Conservation (phyloP, 1,284 basidiomycete genomes). For the Boletus semigastroideus region DNA sequence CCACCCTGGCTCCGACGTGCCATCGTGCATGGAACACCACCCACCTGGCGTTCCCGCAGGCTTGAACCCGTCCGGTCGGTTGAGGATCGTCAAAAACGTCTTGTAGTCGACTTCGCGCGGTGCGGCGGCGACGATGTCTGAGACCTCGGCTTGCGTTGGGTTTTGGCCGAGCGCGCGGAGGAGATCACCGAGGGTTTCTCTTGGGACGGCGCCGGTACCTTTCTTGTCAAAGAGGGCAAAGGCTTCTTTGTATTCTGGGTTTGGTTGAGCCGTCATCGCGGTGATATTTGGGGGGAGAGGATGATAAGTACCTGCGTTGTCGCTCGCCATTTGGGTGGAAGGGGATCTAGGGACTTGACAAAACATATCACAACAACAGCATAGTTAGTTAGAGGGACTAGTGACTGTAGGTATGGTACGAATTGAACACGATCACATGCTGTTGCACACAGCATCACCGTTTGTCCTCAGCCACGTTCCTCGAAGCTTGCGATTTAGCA, state of each 20-base stretch:
- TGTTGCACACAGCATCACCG: too few relatives aligned
- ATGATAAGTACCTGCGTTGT: conserved; percentile 20
- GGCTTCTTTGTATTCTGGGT: conserved; percentile 89
- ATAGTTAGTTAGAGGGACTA: too few relatives aligned
- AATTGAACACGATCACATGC: too few relatives aligned
- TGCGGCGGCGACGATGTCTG: conserved; percentile 72
- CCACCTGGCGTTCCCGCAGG: conserved; percentile 28
- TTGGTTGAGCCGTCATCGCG: not conserved
- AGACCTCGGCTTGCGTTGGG: conserved; percentile 94
- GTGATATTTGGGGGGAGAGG: too few relatives aligned
- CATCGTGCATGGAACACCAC: not conserved
- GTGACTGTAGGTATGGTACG: too few relatives aligned
- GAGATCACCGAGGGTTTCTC: conserved; percentile 95
- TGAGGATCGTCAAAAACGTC: conserved; percentile 89
- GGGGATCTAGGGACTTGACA: too few relatives aligned
- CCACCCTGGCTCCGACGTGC: conserved; percentile 30
- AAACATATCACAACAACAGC: too few relatives aligned
- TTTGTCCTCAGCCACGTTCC: too few relatives aligned
- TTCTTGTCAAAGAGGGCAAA: conserved; percentile 98
- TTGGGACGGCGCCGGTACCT: conserved; percentile 80
- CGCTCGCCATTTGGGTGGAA: conserved; percentile 13
- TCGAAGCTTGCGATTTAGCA: too few relatives aligned
- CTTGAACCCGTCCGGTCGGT: conserved; percentile 60
- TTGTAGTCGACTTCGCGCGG: conserved; percentile 66
- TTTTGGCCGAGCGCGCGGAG: conserved; percentile 96